Conservation (phyloP, 1,284 basidiomycete species). For the Marasmius sp. region DNA sequence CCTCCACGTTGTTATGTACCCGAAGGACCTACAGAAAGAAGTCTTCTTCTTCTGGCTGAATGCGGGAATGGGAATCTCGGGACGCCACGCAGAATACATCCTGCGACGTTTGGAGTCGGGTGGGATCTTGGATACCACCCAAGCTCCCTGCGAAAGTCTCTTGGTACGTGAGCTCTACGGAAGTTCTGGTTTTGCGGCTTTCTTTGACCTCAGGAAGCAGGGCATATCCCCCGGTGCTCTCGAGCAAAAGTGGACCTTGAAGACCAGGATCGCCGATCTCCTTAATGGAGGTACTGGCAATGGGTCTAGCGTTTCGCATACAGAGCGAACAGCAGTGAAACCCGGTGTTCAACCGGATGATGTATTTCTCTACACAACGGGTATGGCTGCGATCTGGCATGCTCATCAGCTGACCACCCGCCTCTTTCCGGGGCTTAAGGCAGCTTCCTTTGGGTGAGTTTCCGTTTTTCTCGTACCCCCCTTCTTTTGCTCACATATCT, state of each 20-base stretch:
- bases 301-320: background rate
- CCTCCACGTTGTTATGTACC: conserved; percentile 83
- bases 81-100: conserved; percentile 83
- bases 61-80: conserved; percentile 87
- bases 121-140: conserved; percentile 17
- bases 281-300: conserved; percentile 27
- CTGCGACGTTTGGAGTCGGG: conserved; percentile 62
- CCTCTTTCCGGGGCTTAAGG: conserved; percentile 62
- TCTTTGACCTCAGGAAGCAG: conserved; percentile 45
- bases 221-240: background rate
- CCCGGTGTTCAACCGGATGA: conserved; percentile 71
- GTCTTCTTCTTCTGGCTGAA: conserved; percentile 98
- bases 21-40: conserved; percentile 57
- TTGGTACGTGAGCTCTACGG: conserved; percentile 66
- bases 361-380: conserved; percentile 85
- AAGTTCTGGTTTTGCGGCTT: conserved; percentile 28
- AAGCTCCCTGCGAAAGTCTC: conserved; percentile 26
- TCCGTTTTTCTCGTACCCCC: conserved; percentile 22
- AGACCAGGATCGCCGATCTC: background rate
- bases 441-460: conserved; percentile 84
- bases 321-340: conserved; percentile 46
- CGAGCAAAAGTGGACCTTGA: background rate
- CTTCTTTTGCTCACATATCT: background rate
- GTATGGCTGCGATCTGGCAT: conserved; percentile 94
- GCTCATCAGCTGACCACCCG: conserved; percentile 76